These are phyloP conservation scores for Epichloe aotearoae DNA, from an alignment of 2,329 filamentous ascomycete species.

Conservation along the genomic window DNA sequence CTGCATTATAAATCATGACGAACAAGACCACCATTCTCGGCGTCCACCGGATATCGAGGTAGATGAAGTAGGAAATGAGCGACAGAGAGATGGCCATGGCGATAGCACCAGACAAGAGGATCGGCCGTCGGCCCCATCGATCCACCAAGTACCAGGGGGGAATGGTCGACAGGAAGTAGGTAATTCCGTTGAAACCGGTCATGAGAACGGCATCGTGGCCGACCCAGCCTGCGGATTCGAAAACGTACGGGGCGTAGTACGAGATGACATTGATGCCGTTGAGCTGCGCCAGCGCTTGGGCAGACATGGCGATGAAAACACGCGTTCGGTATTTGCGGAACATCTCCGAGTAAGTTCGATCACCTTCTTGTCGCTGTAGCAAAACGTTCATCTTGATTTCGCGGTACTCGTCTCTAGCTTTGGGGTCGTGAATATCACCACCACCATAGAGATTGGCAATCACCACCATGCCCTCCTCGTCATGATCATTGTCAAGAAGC, in stretches of 20 bases:
- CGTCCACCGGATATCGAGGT: conserved; percentile 66
- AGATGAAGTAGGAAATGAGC: conserved; percentile 89
- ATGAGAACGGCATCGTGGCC: conserved; percentile 87
- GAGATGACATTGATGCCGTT: conserved; percentile 99
- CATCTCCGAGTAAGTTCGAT: conserved; percentile 86
- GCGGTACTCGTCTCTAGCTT: conserved; percentile 89
- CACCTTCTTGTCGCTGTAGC: conserved; percentile 84
- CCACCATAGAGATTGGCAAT: conserved; percentile 95
- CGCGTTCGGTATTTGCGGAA: conserved; percentile 84
- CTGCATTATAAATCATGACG: conserved; percentile 97
- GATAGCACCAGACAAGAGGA: conserved; percentile 77
- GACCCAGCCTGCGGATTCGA: conserved; percentile 91
- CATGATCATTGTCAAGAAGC: conserved; percentile 93
- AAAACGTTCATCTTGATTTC: conserved; percentile 99
- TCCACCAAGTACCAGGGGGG: conserved; percentile 99
- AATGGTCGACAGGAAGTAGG: conserved; percentile 83
- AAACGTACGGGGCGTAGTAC: conserved; percentile 93
- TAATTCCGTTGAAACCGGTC: conserved; percentile 88
- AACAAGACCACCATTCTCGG: conserved; percentile 80
- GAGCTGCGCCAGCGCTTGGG: conserved; percentile 86
- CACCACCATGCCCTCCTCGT: conserved; percentile 95
- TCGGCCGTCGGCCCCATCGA: conserved; percentile 75
- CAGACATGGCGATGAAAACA: conserved; percentile 97
- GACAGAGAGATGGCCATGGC: conserved; percentile 84
- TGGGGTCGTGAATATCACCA: conserved; percentile 85